Conservation (phyloP, 2,329 filamentous ascomycete genomes). For the Xylaria sp. region DNA sequence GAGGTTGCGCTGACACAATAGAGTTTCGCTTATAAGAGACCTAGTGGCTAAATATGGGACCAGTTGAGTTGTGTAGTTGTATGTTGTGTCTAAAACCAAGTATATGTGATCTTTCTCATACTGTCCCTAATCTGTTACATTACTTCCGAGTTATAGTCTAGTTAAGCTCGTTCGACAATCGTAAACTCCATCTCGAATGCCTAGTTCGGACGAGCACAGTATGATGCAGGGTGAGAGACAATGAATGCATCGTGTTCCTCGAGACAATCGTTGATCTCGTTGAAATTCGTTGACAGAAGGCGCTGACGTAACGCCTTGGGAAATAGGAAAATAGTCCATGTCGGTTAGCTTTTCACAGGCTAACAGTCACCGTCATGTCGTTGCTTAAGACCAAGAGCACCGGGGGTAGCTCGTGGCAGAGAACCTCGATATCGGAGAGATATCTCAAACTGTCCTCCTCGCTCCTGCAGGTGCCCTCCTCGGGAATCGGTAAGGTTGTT, state of each 20-base stretch:
- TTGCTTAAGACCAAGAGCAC: conserved; percentile 82
- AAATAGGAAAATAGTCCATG: too few relatives aligned
- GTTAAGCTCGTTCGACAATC: too few relatives aligned
- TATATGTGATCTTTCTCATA: not conserved
- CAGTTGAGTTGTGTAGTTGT: not conserved
- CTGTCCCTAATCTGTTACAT: not conserved
- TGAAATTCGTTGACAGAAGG: not conserved
- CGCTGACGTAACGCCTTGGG: not conserved
- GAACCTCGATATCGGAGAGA: conserved; percentile 74
- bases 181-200: too few relatives aligned
- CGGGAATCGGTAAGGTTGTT: conserved; percentile 80
- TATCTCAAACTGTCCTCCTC: conserved; percentile 74
- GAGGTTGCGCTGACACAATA: not conserved
- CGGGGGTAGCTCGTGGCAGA: conserved; percentile 77
- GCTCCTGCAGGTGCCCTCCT: conserved; percentile 73
- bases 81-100: not conserved
- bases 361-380: conserved; percentile 86
- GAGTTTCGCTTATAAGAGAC: not conserved
- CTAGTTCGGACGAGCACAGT: too few relatives aligned
- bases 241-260: not conserved
- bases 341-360: conserved; percentile 49
- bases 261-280: too few relatives aligned
- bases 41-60: not conserved
- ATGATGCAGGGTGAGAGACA: too few relatives aligned
- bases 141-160: too few relatives aligned